These are phyloP conservation scores for Fusarium sulawesiense DNA, from an alignment of 2,329 filamentous ascomycete genomes.

Conservation along the genomic window DNA sequence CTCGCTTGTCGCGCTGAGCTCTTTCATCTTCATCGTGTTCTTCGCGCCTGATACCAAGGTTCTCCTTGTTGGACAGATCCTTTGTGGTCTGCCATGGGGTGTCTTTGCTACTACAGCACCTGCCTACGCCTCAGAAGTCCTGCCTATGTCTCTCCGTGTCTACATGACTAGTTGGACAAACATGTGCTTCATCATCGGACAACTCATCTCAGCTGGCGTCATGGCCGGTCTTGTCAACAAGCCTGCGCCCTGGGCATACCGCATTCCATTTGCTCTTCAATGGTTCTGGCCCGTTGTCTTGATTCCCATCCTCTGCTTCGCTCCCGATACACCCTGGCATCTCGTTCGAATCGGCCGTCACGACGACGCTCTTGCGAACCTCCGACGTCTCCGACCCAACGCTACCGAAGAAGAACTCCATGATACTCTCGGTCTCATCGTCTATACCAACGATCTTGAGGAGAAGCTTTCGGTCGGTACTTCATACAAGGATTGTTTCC, in stretches of 20 bases:
- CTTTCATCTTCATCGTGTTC: conserved; percentile 61
- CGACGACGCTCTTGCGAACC: conserved; percentile 50
- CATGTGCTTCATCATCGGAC: conserved; percentile 60
- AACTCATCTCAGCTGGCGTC: conserved; percentile 55
- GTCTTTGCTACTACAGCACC: conserved; percentile 58
- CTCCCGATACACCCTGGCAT: conserved; percentile 62
- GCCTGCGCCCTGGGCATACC: conserved; percentile 57
- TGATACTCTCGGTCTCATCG: conserved; percentile 55
- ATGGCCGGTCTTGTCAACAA: conserved; percentile 45
- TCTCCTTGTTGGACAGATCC: conserved; percentile 57
- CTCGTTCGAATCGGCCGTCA: conserved; percentile 52
- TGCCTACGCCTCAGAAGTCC: conserved; percentile 60
- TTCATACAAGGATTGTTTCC: conserved; percentile 58
- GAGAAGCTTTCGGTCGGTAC: conserved; percentile 51
- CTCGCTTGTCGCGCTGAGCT: conserved; percentile 52
- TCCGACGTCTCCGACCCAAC: conserved; percentile 48
- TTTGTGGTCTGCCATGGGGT: conserved; percentile 60
- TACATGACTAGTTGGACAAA: conserved; percentile 61
- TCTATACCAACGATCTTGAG: conserved; percentile 57
- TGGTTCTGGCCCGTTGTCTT: conserved; percentile 61
- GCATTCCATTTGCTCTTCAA: conserved; percentile 61
- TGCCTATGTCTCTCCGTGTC: conserved; percentile 53
- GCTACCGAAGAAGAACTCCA: conserved; percentile 49
- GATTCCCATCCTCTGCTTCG: conserved; percentile 54
- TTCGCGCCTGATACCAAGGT: conserved; percentile 55